Conservation (phyloP, 768 basidiomycete species). For the Phallus indusiatus region DNA sequence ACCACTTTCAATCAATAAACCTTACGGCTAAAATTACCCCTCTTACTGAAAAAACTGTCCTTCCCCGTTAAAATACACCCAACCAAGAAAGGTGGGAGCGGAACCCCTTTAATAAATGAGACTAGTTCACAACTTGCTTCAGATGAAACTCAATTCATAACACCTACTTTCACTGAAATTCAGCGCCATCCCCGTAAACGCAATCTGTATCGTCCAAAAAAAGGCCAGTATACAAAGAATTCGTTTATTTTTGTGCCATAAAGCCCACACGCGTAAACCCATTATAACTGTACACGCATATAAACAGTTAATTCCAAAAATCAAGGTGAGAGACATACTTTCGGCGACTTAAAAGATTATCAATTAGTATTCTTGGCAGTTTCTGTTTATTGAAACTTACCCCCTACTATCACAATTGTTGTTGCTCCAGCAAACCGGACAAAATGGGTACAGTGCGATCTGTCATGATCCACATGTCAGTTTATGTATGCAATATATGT, state of each 20-base stretch:
- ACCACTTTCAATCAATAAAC: not conserved
- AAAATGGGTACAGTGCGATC: not conserved
- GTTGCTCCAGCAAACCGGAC: not conserved
- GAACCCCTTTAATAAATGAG: not conserved
- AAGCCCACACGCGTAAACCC: slow-evolving; percentile 4
- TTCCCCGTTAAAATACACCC: slow-evolving; percentile 8
- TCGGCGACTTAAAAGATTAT: slow-evolving; percentile 1
- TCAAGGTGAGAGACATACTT: not conserved
- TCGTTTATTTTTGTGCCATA: not conserved
- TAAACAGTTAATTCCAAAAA: not conserved
- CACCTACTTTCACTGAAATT: not conserved
- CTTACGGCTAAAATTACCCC: not conserved
- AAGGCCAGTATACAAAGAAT: not conserved
- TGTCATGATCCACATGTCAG: not conserved
- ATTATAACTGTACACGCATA: not conserved
- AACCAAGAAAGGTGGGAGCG: not conserved
- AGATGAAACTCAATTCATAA: not conserved
- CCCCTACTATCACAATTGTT: slow-evolving; percentile 2
- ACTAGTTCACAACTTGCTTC: not conserved
- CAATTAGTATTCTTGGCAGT: not conserved
- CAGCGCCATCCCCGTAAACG: slow-evolving; percentile 1
- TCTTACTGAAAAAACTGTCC: not conserved
- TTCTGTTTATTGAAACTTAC: not conserved
- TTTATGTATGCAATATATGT: not conserved
- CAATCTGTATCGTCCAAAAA: slow-evolving; percentile 1